These are phyloP conservation scores for Coemansia aciculifera DNA, from an alignment of 192 early-diverging fungal species.

Conservation along the genomic window DNA sequence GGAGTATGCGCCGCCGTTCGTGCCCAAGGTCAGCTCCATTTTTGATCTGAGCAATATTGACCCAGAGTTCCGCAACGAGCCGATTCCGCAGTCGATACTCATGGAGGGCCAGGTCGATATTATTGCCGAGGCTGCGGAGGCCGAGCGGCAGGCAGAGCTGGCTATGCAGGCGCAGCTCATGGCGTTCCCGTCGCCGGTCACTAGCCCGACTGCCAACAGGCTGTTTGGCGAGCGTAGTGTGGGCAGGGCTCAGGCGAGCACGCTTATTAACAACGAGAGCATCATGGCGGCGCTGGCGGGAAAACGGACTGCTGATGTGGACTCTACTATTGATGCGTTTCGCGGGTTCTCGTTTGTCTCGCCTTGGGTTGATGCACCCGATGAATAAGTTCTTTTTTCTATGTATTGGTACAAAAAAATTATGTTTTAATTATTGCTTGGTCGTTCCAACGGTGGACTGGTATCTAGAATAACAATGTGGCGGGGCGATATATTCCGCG, in stretches of 20 bases:
- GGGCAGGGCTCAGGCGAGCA: background rate
- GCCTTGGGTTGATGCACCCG: slow-evolving; percentile 41
- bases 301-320: background rate
- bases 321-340: slow-evolving; percentile 33
- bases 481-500: background rate
- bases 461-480: background rate
- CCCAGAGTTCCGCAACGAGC: slow-evolving; percentile 56
- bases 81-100: slow-evolving; percentile 44
- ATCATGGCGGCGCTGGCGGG: background rate
- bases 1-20: slow-evolving; percentile 67
- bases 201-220: slow-evolving; percentile 8
- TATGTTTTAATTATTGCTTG: background rate
- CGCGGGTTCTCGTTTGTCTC: slow-evolving; percentile 57
- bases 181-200: slow-evolving; percentile 45
- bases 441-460: background rate
- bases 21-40: slow-evolving; percentile 61
- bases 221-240: background rate
- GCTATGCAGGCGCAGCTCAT: slow-evolving; percentile 39
- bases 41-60: slow-evolving; percentile 57
- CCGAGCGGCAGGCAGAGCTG: slow-evolving; percentile 46
- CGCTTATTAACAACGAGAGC: slow-evolving; percentile 5
- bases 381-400: slow-evolving; percentile 9
- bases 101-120: slow-evolving; percentile 50
- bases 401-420: background rate
- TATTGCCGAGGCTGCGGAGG: slow-evolving; percentile 42